Evolutionary conservation across 192 early-diverging fungal genomes (phyloP), one percentile per base, ranked within the genome.

Genomic region (Coemansia reversa): DNA sequence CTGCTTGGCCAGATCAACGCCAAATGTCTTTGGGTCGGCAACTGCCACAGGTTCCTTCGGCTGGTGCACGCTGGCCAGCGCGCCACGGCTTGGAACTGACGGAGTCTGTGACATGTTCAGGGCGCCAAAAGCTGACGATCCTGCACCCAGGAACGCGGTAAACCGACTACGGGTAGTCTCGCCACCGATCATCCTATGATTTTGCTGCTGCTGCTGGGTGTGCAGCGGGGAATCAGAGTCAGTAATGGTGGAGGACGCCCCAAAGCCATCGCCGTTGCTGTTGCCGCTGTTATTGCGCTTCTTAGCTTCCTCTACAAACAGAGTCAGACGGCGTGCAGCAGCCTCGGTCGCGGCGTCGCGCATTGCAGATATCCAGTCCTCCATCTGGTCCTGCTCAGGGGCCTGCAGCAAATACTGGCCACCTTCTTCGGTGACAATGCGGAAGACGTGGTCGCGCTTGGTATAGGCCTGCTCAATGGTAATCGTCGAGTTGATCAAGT

Each of bases 381-480:
- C 72, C 90, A 92, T 90, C 49, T 90, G 86, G 1, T 87, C 86
- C 25, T 68, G 59, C 35, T 85, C 86, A 2, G 85, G 69, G 8
- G 86, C 88, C 75, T 90, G 89, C 32, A 92, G 75, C 42, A 92
- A 51, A 25, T 88, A 92, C 79, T 90, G 89, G 0, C 85, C 90
- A 11, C 90, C 90, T 81, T 92, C 90, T 55, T 92, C 90, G 5
- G 86, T 92, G 32, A 89, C 84, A 60, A 92, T 84, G 22, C 88
- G 88, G 69, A 92, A 92, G n/a, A 92, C 89, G 74, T 73, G 87
- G 35, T 88, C 87, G 28, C 87, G 84, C 61, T 89, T 88, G 0
- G 84, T 84, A 55, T 88, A 86, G 4, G 81, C 83, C 53, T 85
- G 83, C 45, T 87, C 88, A 16, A 88, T 79, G 3, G 86, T 84